These are phyloP conservation scores for Kwoniella mangroviensis DNA, from an alignment of 768 basidiomycete species.

Conservation along the genomic window DNA sequence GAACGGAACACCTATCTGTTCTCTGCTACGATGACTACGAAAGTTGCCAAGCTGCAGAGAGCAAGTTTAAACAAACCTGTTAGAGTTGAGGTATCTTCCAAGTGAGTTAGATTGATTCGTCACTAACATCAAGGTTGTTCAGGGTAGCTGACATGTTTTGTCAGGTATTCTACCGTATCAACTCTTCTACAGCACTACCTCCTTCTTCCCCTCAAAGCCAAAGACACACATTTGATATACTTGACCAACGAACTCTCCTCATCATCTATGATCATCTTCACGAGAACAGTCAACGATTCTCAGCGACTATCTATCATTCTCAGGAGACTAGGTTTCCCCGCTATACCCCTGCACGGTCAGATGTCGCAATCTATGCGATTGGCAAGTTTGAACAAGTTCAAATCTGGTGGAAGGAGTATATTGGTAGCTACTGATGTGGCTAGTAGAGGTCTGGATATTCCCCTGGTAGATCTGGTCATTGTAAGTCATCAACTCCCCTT, in stretches of 20 bases:
- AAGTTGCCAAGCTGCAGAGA: constrained; percentile 92
- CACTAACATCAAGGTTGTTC: neutral
- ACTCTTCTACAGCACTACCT: constrained; percentile 95
- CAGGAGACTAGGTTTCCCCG: constrained; percentile 87
- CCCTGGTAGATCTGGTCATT: constrained; percentile 93
- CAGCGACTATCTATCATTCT: constrained; percentile 86
- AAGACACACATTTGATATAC: constrained; percentile 88
- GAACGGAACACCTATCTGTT: constrained; percentile 95
- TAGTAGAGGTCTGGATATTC: constrained; percentile 92
- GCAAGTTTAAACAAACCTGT: constrained; percentile 94
- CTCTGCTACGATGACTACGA: constrained; percentile 98
- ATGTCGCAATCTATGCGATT: constrained; percentile 84
- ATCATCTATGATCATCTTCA: constrained; percentile 95
- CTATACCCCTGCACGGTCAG: constrained; percentile 94
- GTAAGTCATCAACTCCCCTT: too few relatives aligned
- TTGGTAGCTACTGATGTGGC: constrained; percentile 97
- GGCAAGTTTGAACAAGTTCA: constrained; percentile 92
- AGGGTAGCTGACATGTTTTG: neutral
- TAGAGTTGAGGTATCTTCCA: constrained; percentile 87
- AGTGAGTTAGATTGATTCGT: constrained; percentile 63
- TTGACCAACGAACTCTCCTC: constrained; percentile 85
- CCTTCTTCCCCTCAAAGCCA: constrained; percentile 85
- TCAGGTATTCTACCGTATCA: constrained; percentile 89
- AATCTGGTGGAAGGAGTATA: constrained; percentile 86
- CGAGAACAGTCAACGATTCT: constrained; percentile 91